Evolutionary conservation across 2,329 filamentous ascomycete species (phyloP), one percentile per base, ranked within the genome.

Genomic region (Aspergillus amoenus): DNA sequence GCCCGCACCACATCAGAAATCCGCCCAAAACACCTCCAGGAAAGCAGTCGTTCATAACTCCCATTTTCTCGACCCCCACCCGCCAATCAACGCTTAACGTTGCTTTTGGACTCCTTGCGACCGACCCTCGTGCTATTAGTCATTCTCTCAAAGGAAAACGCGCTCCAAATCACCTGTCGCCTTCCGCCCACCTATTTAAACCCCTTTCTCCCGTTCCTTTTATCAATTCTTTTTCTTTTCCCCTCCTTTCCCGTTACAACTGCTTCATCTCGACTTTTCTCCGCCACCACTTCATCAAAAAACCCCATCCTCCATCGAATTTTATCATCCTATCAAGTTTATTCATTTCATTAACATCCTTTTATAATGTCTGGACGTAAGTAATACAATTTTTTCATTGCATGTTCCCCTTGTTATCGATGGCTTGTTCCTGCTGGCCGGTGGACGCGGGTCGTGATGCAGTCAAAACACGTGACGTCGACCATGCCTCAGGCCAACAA

Each of bases 361-460:
- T 45, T 45, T 66, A 74, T 59, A 52, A 76, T 76, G 73, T 73
- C 73, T 71, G 73, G 73, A 74, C 73, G 73, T 76, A 67, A 72
- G 73, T 76, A 63, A 53, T 52, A 18, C 53, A 3, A 39, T 1
- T 61, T 17, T 30, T 43, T 56, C 34, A 4, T n/a, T n/a, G 34
- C 15, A 39, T 44, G 50, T 37, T 52, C 27, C 22, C 43, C 27
- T 51, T 41, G 4, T 32, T 24, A 17, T 27, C 18, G 37, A n/a
- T 32, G 11, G 42, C 45, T 44, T 52, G 40, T 49, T 37, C 12
- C 34, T 37, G 34, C 34, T 51, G 54, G 22, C 42, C 17, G 32
- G 37, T 37, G 52, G 52, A 37, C 39, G 53, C 11, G 55, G 45
- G 54, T 45, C 49, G 57, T 60, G 61, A 63, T 63, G 51, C 58